phyloP scores from a whole-genome alignment of 78 protist species.

The Paratrimastix pyriformis region DNA sequence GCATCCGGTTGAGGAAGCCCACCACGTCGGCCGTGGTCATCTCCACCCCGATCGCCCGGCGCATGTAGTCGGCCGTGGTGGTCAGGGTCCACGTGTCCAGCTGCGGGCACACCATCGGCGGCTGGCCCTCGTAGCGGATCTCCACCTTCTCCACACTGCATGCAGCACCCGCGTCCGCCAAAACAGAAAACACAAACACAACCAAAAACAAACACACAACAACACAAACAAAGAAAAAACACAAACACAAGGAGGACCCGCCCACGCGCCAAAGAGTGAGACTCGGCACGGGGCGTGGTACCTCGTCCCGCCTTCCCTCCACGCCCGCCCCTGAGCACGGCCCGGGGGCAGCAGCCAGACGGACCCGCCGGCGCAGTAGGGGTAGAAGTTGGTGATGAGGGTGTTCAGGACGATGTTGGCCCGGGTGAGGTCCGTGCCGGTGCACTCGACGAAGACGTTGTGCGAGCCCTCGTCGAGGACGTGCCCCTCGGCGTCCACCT shows the following conservation, averaged over 20 bases:
- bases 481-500: too few species aligned
- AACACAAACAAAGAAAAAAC: too few species aligned
- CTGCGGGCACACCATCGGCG: slow-evolving; percentile 15
- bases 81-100: not conserved
- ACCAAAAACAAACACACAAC: too few species aligned
- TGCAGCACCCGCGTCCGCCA: too few species aligned
- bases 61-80: slow-evolving; percentile 28
- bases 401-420: slow-evolving; percentile 81
- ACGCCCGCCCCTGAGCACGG: too few species aligned
- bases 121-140: too few species aligned
- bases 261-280: not conserved
- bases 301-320: not conserved
- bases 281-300: not conserved
- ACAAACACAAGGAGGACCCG: not conserved
- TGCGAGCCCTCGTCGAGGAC: too few species aligned
- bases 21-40: slow-evolving; percentile 8
- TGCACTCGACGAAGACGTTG: slow-evolving; percentile 95
- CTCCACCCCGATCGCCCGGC: slow-evolving; percentile 14
- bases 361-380: slow-evolving; percentile 55
- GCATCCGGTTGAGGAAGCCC: slow-evolving; percentile 32
- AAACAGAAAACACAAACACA: too few species aligned
- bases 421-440: slow-evolving; percentile 79
- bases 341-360: slow-evolving; percentile 31
- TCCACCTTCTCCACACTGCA: too few species aligned
- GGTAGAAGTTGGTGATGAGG: slow-evolving; percentile 78